A percentile compares a stretch with the other conserved stretches of the same genome.
Conservation (phyloP, 2,329 filamentous ascomycete species). For the Colletotrichum tanaceti region DNA sequence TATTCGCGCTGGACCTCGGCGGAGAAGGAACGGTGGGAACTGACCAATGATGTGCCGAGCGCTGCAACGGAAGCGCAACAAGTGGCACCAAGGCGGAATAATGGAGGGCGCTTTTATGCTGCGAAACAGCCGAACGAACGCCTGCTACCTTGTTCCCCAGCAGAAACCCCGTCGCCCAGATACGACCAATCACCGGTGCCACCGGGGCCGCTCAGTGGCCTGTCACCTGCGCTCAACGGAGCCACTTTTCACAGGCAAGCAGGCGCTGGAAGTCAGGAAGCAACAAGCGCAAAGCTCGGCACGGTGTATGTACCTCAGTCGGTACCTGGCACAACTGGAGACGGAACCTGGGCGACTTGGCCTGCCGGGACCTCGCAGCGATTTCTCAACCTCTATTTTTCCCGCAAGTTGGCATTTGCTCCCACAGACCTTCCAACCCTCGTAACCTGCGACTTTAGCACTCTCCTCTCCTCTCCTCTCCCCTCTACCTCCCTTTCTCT, state of each 20-base stretch:
- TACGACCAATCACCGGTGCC: slow-evolving; percentile 32
- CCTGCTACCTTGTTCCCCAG: slow-evolving; percentile 36
- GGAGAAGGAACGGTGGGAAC: slow-evolving; percentile 30
- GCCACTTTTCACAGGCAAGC: slow-evolving; percentile 21
- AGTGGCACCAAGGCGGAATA: slow-evolving; percentile 35
- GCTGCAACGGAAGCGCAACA: slow-evolving; percentile 40
- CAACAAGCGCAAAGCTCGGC: slow-evolving; percentile 36
- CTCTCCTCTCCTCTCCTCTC: slow-evolving; percentile 25
- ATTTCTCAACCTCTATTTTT: slow-evolving; percentile 41
- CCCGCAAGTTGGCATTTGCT: slow-evolving; percentile 37
- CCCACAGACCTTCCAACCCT: slow-evolving; percentile 26
- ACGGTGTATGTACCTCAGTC: slow-evolving; percentile 14
- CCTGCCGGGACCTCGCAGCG: slow-evolving; percentile 26
- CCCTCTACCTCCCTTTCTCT: slow-evolving; percentile 20
- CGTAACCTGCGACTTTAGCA: slow-evolving; percentile 25
- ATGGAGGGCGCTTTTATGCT: slow-evolving; percentile 36
- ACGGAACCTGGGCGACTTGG: slow-evolving; percentile 34
- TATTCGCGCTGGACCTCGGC: slow-evolving; percentile 38
- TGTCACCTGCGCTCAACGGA: slow-evolving; percentile 37
- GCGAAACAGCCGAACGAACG: slow-evolving; percentile 42
- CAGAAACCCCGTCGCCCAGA: slow-evolving; percentile 7
- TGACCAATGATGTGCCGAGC: slow-evolving; percentile 33
- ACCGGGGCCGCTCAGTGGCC: slow-evolving; percentile 28
- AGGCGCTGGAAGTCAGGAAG: slow-evolving; percentile 8
- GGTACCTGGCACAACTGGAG: slow-evolving; percentile 26